A percentile compares a stretch with the other conserved stretches of the same genome.
Conservation (phyloP, 192 early-diverging fungal genomes). For the Podila horticola region DNA sequence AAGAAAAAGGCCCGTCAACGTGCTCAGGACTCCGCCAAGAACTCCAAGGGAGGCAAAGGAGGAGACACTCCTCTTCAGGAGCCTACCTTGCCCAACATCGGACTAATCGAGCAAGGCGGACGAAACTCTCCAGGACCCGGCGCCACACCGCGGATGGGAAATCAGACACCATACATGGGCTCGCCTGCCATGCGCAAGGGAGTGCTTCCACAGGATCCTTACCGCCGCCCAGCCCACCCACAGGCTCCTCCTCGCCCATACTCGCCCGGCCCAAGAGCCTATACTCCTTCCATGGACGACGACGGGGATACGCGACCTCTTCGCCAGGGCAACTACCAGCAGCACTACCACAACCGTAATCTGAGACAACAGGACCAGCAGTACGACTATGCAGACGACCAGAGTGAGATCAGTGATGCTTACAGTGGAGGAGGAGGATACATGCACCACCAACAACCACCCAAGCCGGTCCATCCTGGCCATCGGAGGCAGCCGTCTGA, state of each 20-base stretch:
- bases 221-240: constrained; percentile 32
- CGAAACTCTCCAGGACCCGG: constrained; percentile 18
- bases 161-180: constrained; percentile 34
- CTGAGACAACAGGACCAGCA: constrained; percentile 31
- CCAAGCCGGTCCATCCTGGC: not conserved
- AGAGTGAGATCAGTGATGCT: constrained; percentile 41
- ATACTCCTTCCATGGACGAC: constrained; percentile 44
- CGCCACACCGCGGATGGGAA: constrained; percentile 24
- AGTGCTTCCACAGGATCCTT: constrained; percentile 39
- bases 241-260: constrained; percentile 42
- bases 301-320: constrained; percentile 39
- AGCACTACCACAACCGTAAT: constrained; percentile 48
- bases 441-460: constrained; percentile 2
- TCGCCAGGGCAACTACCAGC: constrained; percentile 46
- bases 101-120: constrained; percentile 32
- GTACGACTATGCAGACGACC: constrained; percentile 42
- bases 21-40: constrained; percentile 30
- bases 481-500: constrained; percentile 42
- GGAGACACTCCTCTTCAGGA: constrained; percentile 33
- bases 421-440: constrained; percentile 29
- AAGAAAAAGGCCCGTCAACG: constrained; percentile 60
- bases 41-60: constrained; percentile 19
- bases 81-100: constrained; percentile 52
- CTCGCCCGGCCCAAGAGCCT: constrained; percentile 33
- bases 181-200: constrained; percentile 39